These are phyloP conservation scores for Coemansia sp. DNA, from an alignment of 192 early-diverging fungal species.

Conservation along the genomic window DNA sequence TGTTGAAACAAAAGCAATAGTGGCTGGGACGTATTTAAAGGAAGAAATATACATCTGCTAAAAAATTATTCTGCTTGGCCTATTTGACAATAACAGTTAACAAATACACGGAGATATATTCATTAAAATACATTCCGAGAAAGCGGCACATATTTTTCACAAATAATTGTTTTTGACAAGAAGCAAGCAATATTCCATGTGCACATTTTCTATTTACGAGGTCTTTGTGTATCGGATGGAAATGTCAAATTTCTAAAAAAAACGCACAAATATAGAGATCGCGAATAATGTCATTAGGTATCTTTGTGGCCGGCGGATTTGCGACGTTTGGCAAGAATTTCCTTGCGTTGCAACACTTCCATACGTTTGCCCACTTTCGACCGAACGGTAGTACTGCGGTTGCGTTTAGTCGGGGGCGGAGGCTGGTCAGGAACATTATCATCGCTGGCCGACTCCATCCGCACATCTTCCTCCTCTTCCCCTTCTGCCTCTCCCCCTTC, in stretches of 20 bases:
- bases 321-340: not conserved
- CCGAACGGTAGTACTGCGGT: not conserved
- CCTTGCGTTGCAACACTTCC: not conserved
- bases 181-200: not conserved
- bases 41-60: no score
- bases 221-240: no score
- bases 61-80: no score
- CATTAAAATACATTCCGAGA: no score
- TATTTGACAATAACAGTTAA: no score
- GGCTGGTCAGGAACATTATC: not conserved
- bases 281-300: not conserved
- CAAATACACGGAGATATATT: no score
- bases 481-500: not conserved
- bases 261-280: not conserved
- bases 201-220: not conserved
- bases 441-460: not conserved
- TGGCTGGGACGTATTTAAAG: no score
- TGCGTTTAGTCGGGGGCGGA: not conserved
- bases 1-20: no score
- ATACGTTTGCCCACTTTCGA: constrained; percentile 3
- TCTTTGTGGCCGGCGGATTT: constrained; percentile 4
- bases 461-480: not conserved
- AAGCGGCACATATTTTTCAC: not conserved
- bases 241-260: not conserved
- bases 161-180: not conserved